phyloP scores from a whole-genome alignment of 2,329 filamentous ascomycete species.

The Fusarium tricinctum region DNA sequence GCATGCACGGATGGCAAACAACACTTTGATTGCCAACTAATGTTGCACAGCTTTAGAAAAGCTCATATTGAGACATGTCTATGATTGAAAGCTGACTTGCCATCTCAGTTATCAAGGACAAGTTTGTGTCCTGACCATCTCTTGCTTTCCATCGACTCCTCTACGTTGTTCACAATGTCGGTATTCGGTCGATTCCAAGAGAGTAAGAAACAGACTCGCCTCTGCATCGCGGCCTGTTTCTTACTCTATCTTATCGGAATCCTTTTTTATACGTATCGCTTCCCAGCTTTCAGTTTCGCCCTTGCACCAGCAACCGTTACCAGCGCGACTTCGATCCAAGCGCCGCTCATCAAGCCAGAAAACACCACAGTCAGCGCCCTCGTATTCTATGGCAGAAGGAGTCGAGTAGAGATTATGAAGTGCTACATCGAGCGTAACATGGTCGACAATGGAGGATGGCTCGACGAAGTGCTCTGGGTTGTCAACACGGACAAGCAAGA shows the following conservation, averaged over 20 bases:
- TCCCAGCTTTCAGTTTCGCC: conserved; percentile 1
- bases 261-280: background rate
- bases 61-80: background rate
- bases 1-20: background rate
- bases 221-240: background rate
- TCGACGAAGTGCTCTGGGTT: conserved; percentile 40
- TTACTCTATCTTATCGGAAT: conserved; percentile 7
- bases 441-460: conserved; percentile 39
- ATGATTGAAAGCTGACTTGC: background rate
- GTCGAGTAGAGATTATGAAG: conserved; percentile 29
- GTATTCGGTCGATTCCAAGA: conserved; percentile 11
- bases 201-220: conserved; percentile 5
- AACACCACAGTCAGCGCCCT: conserved; percentile 36
- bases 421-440: conserved; percentile 43
- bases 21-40: background rate
- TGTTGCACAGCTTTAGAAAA: background rate
- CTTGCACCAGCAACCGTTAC: background rate
- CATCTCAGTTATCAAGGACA: conserved; percentile 3
- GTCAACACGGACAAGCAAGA: conserved; percentile 26
- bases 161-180: background rate
- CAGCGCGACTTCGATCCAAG: background rate
- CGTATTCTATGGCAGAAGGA: conserved; percentile 37
- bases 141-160: no score
- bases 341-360: conserved; percentile 20
- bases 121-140: background rate